Evolutionary conservation across 371 early-diverging fungal genomes (phyloP).

Genomic region (Mortierella sp.): DNA sequence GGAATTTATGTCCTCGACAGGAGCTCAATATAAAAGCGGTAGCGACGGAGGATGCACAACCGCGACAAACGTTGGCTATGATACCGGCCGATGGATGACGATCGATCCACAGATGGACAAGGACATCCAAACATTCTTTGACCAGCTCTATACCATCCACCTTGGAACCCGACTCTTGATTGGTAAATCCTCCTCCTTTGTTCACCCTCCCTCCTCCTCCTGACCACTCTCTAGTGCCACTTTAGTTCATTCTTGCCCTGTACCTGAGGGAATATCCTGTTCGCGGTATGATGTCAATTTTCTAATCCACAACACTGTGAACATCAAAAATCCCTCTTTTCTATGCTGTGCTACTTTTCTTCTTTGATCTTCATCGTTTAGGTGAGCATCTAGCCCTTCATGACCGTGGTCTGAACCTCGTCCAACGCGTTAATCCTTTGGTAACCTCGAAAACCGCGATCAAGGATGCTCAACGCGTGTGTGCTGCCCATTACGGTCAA

Average conservation of each 20-base stretch:
- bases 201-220: neutral
- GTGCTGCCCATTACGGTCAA: constrained; percentile 61
- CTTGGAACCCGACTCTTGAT: constrained; percentile 46
- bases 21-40: constrained; percentile 9
- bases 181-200: constrained; percentile 9
- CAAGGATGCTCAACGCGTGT: constrained; percentile 66
- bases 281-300: no score
- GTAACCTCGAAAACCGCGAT: constrained; percentile 71
- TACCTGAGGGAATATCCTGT: constrained; percentile 4
- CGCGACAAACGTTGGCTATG: no score
- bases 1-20: constrained; percentile 28
- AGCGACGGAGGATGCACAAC: constrained; percentile 9
- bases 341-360: no score
- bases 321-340: no score
- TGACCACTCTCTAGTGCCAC: neutral
- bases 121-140: constrained; percentile 42
- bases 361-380: constrained; percentile 16
- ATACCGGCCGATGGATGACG: constrained; percentile 18
- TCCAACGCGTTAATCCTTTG: constrained; percentile 68
- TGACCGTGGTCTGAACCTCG: constrained; percentile 63
- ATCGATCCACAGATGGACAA: constrained; percentile 39
- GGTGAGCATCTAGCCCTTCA: constrained; percentile 74
- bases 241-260: no score
- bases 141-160: constrained; percentile 47
- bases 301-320: no score